These are phyloP conservation scores for Lactifluus piperatus DNA, from an alignment of 768 basidiomycete species.

Conservation along the genomic window DNA sequence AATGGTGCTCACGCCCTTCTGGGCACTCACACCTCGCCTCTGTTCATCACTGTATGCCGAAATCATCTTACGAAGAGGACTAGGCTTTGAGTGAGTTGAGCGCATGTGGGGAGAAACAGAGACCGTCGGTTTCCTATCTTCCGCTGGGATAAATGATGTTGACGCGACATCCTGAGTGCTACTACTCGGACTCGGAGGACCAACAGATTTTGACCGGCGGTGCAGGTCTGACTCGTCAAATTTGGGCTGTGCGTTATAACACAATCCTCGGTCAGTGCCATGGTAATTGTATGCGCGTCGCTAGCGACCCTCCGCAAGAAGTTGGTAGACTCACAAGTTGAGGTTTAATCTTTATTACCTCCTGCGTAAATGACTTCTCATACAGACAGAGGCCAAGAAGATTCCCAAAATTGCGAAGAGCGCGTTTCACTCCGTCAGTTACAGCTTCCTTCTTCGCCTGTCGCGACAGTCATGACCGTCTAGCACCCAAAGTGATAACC, in stretches of 20 bases:
- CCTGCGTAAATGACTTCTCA: slow-evolving; percentile 81
- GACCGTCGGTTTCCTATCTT: not conserved
- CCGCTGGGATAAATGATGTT: slow-evolving; percentile 1
- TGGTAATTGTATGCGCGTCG: slow-evolving; percentile 8
- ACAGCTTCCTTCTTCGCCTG: slow-evolving; percentile 99
- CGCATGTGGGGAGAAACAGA: not conserved
- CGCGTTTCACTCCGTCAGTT: slow-evolving; percentile 88
- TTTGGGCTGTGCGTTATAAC: slow-evolving; percentile 39
- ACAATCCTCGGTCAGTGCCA: not conserved
- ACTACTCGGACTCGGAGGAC: not conserved
- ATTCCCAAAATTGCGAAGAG: slow-evolving; percentile 88
- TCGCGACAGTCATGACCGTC: not conserved
- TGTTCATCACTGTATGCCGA: not conserved
- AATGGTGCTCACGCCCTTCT: not conserved
- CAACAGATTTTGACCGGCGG: slow-evolving; percentile 46
- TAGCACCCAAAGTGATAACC: slow-evolving; percentile 19
- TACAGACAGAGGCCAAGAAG: slow-evolving; percentile 96
- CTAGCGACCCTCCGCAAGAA: not conserved
- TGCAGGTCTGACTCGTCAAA: slow-evolving; percentile 61
- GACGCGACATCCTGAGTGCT: not conserved
- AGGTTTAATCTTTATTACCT: slow-evolving; percentile 82
- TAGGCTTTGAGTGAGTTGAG: not conserved
- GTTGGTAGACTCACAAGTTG: slow-evolving; percentile 51
- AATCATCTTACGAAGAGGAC: slow-evolving; percentile 1
- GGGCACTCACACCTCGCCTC: not conserved